A percentile compares a stretch with the other conserved stretches of the same genome.
phyloP scores from a whole-genome alignment of 345 rosid genomes.

The Mercurialis annua region DNA sequence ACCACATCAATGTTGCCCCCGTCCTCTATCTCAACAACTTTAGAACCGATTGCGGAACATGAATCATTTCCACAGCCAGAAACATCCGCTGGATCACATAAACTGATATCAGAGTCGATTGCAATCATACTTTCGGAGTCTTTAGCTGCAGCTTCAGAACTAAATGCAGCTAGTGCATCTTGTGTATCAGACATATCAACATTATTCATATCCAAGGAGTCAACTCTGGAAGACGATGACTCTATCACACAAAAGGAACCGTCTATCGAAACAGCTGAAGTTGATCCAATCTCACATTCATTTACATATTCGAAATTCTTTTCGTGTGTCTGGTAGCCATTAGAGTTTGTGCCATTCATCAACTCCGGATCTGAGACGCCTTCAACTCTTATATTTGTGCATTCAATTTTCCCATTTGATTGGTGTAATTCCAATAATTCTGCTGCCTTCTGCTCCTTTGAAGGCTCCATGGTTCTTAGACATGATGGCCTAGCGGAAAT shows the following conservation, averaged over 20 bases:
- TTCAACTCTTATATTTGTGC: conserved; percentile 10
- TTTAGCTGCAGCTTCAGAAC: background rate
- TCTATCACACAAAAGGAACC: conserved; percentile 26
- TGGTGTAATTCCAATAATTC: conserved; percentile 23
- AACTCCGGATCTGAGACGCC: conserved; percentile 20
- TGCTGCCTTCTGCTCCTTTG: conserved; percentile 31
- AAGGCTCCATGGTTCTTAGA: conserved; percentile 39
- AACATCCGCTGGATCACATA: conserved; percentile 18
- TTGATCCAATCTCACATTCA: background rate
- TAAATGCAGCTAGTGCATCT: background rate
- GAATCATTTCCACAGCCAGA: conserved; percentile 8
- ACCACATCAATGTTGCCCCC: background rate
- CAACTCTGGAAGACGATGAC: conserved; percentile 19
- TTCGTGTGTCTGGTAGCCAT: conserved; percentile 15
- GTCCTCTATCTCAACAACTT: conserved; percentile 16
- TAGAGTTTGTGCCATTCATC: conserved; percentile 5
- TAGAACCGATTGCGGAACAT: conserved; percentile 5
- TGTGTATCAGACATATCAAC: background rate
- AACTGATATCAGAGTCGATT: conserved; percentile 21
- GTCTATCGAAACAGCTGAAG: conserved; percentile 21
- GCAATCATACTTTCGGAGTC: background rate
- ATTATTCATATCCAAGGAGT: conserved; percentile 8
- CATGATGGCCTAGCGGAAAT: conserved; percentile 51
- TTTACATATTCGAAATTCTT: conserved; percentile 17
- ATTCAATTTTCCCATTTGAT: conserved; percentile 12